Base-by-base conservation (phyloP, 2,329 filamentous ascomycete genomes). In the Colletotrichum sp. region DNA sequence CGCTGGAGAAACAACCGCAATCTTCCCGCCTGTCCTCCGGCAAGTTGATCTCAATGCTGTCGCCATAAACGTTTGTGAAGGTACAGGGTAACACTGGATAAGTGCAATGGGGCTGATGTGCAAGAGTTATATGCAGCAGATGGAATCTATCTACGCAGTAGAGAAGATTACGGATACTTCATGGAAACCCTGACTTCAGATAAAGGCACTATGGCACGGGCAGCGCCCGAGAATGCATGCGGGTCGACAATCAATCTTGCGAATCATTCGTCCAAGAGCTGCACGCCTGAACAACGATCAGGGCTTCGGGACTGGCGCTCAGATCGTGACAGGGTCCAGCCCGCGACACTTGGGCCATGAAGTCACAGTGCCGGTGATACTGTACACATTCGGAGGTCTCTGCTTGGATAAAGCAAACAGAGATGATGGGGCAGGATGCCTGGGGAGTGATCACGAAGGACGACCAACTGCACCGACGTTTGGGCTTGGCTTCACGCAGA, bases 271-370 rank as follows among this genome's bases (percentile, higher is more conserved):
- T 56, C 39, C 65, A 64, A 27, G 48, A 60, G 36, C 28, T 55
- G 64, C 32, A 15, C 64, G 65, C 32, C 39, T 27, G 27, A 65
- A 76, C 64, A 74, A 43, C 64, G 74, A 74, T 70, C 65, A 76
- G 60, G 70, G 65, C 58, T 64, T 76, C 65, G 70, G 70, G 68
- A 56, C 28, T 39, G 68, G 36, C 34, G 72, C 61, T 75, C 72
- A 66, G 72, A 75, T 67, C 62, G 61, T 43, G 55, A 43, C 39
- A 61, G 25, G 62, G 39, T 62, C 39, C 39, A 67, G 36, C 27
- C 62, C 22, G 34, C 22, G 34, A 43, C 36, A 28, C 15, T 48
- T 65, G 62, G 62, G 36, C 39, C 62, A 36, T 30, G 36, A 36
- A 32, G 62, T 65, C 43, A 27, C 62, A 30, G 22, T 65, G 62